Evolutionary conservation across 768 basidiomycete genomes (phyloP), one percentile per base, ranked within the genome.

Genomic region (Ramaria sp.): DNA sequence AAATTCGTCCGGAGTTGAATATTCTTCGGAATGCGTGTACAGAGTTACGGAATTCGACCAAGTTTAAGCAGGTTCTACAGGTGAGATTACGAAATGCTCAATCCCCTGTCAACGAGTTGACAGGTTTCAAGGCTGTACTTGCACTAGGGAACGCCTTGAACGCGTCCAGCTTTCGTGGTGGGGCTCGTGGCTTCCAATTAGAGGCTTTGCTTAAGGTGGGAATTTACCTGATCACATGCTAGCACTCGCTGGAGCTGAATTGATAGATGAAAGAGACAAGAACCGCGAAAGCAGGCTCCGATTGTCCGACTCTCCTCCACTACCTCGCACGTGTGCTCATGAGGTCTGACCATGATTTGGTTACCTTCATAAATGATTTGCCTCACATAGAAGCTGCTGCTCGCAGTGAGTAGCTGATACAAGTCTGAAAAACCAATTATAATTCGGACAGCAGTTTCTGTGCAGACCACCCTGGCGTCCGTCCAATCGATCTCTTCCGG

Each of bases 301-400:
- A 79, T 6, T 94, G 89, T 59, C 90, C 92, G 0, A 95, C 91
- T 0, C 70, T 97, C n/a, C 73, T 96, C 12, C 93, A 95, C 65
- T 95, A 91, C 63, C 65, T 95, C n/a, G 89, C 88, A 12, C 76
- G 78, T 45, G 75, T 87, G 5, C 72, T 95, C 15, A 61, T 87
- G 55, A 77, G 82, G 28, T 75, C 75, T 5, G 82, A 93, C 62
- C 77, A 85, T 0, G 69, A 73, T 0, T 64, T 89, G 12, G 69
- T 85, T 4, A 73, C 73, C 16, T 94, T 93, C 66, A 76, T 88
- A 3, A 83, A 89, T 24, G 92, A 94, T 12, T 68, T 89, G 61
- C 83, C 88, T 1, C 82, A 80, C 63, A 60, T 96, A 2, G 89
- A 93, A 64, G 79, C 88, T 3, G 92, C 89, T 9, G 85, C 89